Evolutionary conservation across 2,329 filamentous ascomycete species (phyloP), one percentile per base, ranked within the genome.

Genomic region (Massarina eburnea): DNA sequence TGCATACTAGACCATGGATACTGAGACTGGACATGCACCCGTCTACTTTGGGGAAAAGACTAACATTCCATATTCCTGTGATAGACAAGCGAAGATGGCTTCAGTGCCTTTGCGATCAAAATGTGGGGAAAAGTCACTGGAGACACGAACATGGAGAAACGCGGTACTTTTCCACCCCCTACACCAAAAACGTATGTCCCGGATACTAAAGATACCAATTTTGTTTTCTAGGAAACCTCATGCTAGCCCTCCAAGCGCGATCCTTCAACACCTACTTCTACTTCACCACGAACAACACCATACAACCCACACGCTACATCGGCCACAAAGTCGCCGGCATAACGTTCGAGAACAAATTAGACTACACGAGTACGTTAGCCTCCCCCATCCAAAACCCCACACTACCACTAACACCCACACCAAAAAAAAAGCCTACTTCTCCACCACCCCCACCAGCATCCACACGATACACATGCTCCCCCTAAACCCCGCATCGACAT

Each of bases 321-420:
- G 81, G 76, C 33, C 97, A 97, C 76, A 91, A 88, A 71, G 76
- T 80, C 6, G 76, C 78, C 1, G 81, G 81, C 14, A 83, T 84
- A 2, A 67, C 95, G 8, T 97, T 96, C 61, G 92, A 97, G 72
- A 96, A 96, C 76, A 97, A 97, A 73, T 80, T 91, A 43, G 89
- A 97, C 67, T 90, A 96, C 70, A 86, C 88, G 3, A 96, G 91
- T 8, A 96, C 88, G 71, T 88, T 88, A 14, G 20, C 73, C n/a
- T 86, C 91, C 19, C 35, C 73, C 14, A 87, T 0, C 22, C 22
- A 32, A 45, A 22, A 8, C 22, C 18, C 27, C 24, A 22, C 41
- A 47, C 26, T 24, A 22, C 17, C 20, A 17, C 21, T 10, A 15
- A 8, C 5, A 15, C 29, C 12, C 42, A 64, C n/a, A n/a, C n/a